Conservation (phyloP, 2,329 filamentous ascomycete genomes). For the Ophiostoma himal-ulmi region DNA sequence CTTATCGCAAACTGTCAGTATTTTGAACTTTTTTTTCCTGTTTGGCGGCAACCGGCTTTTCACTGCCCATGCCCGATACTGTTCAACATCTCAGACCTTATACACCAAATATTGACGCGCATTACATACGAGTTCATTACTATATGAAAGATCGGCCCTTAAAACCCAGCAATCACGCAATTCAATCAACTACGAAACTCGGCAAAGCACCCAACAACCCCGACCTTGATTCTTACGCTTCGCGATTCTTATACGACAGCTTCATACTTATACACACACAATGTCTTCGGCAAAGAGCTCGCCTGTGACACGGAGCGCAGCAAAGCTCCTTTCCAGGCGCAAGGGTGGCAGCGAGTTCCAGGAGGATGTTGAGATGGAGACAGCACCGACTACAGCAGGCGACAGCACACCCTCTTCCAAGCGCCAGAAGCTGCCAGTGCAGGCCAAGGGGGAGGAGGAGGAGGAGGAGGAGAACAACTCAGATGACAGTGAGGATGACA, state of each 20-base stretch:
- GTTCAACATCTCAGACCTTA: background rate
- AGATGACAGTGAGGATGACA: slow-evolving; percentile 40
- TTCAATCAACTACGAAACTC: background rate
- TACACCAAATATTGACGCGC: background rate
- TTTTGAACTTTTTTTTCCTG: slow-evolving; percentile 11
- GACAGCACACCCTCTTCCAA: slow-evolving; percentile 16
- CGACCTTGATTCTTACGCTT: background rate
- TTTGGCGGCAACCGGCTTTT: background rate
- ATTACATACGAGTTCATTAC: background rate
- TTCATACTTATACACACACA: background rate
- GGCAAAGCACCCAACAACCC: background rate
- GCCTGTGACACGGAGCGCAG: slow-evolving; percentile 21
- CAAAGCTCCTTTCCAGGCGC: slow-evolving; percentile 22
- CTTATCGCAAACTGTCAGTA: slow-evolving; percentile 7
- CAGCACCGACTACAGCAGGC: background rate
- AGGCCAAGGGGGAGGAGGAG: slow-evolving; percentile 28
- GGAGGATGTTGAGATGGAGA: slow-evolving; percentile 4
- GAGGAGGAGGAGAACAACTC: slow-evolving; percentile 22
- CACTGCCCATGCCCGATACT: background rate
- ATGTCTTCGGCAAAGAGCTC: slow-evolving; percentile 21
- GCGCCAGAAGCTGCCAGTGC: slow-evolving; percentile 19
- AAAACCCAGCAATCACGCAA: background rate
- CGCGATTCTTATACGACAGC: background rate
- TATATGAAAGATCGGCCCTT: background rate
- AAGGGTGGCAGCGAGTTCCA: slow-evolving; percentile 15